Conservation (phyloP, 1,284 basidiomycete genomes). For the Chondrostereum purpureum region DNA sequence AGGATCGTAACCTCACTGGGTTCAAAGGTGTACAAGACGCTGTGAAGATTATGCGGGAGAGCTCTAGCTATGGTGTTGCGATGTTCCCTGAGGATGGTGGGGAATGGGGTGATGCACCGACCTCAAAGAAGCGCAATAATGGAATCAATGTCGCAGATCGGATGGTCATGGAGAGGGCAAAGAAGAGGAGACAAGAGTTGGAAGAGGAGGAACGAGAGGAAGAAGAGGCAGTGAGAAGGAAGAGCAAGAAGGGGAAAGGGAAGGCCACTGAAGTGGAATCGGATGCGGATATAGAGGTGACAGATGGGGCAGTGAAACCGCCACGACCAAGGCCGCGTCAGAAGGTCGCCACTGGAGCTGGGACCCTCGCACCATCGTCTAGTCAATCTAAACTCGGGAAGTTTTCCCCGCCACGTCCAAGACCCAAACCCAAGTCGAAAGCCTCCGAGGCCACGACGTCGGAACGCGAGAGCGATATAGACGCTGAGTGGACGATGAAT, state of each 20-base stretch:
- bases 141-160: slow-evolving; percentile 43
- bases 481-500: not conserved
- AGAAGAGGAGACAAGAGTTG: slow-evolving; percentile 51
- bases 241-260: slow-evolving; percentile 18
- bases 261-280: slow-evolving; percentile 16
- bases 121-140: slow-evolving; percentile 19
- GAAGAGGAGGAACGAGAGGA: slow-evolving; percentile 45
- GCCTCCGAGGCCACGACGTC: not conserved
- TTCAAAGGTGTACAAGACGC: slow-evolving; percentile 34
- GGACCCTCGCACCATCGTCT: not conserved
- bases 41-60: slow-evolving; percentile 58
- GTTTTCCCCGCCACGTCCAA: slow-evolving; percentile 4
- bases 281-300: slow-evolving; percentile 5
- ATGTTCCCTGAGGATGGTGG: slow-evolving; percentile 66
- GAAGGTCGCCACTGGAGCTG: not conserved
- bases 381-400: not conserved
- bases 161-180: slow-evolving; percentile 63
- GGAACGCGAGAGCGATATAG: not conserved
- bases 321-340: not conserved
- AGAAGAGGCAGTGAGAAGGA: slow-evolving; percentile 23
- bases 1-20: slow-evolving; percentile 47
- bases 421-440: slow-evolving; percentile 9
- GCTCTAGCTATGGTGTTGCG: slow-evolving; percentile 66
- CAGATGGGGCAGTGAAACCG: not conserved
- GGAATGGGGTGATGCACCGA: slow-evolving; percentile 34